phyloP scores from a whole-genome alignment of 148 eudicot species.

The Selenicereus undatus region DNA sequence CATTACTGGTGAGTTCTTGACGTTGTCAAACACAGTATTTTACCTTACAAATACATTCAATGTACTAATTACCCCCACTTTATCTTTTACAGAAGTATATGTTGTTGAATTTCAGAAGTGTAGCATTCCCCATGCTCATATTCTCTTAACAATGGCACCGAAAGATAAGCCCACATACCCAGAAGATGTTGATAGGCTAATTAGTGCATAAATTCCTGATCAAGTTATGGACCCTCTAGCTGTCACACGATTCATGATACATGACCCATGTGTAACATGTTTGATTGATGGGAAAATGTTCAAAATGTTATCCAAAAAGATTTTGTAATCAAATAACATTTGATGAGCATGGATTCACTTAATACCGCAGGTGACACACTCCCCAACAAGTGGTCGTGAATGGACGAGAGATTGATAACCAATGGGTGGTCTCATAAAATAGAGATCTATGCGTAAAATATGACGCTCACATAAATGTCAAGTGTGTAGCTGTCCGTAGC shows the following conservation, averaged over 20 bases:
- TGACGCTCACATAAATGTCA: background rate
- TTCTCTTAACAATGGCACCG: background rate
- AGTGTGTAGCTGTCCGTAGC: background rate
- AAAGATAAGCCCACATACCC: background rate
- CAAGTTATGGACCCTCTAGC: background rate
- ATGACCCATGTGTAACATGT: background rate
- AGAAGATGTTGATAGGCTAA: background rate
- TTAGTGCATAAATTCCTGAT: background rate
- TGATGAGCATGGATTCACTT: background rate
- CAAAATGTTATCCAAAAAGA: too few species aligned
- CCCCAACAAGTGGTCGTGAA: too few species aligned
- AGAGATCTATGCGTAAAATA: background rate
- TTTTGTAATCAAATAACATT: background rate
- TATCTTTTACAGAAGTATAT: too few species aligned
- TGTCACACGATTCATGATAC: background rate
- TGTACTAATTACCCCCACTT: too few species aligned
- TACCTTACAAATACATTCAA: too few species aligned
- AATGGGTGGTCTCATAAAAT: too few species aligned
- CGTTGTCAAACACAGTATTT: background rate
- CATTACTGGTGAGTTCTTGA: background rate
- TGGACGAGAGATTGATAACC: too few species aligned
- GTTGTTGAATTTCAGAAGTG: too few species aligned
- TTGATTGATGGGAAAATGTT: too few species aligned
- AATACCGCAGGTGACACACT: background rate
- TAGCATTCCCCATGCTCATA: background rate